Base-by-base conservation (phyloP, 805 yeast species). In the Wickerhamiella slavikovae region DNA sequence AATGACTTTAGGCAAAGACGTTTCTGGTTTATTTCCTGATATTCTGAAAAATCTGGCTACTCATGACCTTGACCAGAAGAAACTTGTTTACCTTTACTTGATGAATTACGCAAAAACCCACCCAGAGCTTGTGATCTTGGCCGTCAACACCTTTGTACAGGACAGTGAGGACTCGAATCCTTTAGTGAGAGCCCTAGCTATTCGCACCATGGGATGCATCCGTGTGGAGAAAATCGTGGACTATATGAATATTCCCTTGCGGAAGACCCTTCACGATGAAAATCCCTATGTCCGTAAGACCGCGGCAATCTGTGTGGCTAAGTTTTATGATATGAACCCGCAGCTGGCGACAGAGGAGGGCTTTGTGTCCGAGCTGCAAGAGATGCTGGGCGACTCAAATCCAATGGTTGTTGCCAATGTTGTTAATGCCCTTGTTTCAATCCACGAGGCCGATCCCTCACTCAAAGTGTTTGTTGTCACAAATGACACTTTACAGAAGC, bases 381-480 rank as follows among this genome's bases (percentile, higher is more conserved):
- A 58, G 8, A 54, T 89, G 32, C 60, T 89, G 15, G 71, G 70
- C 34, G 99, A 89, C 51, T 56, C 83, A 3, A 89, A 91, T 49
- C 96, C 95, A 29, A 82, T 83, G 89, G 98, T 85, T 16, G 89
- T 89, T 21, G 94, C 96, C 18, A 89, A 89, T 49, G 80, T 95
- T 1, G 71, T 85, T 25, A 71, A 74, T 21, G 75, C 96, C 0
- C 60, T 89, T 29, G 68, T 73, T 22, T 96, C 85, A 52, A 80
- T 89, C 39, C 68, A 68, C 44, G 75, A 69, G 35, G 56, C 70
- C 49, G 75, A 71, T 38, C 66, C 66, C 5, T 60, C 58, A 29
- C 62, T 65, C 13, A 43, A 63, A 18, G 61, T 63, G 18, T 50
- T 68, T 35, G 49, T 49, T 13, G 54, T 64, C 34, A 55, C 48